phyloP scores from a whole-genome alignment of 192 early-diverging fungal species.

The Backusella parvicylindrica region DNA sequence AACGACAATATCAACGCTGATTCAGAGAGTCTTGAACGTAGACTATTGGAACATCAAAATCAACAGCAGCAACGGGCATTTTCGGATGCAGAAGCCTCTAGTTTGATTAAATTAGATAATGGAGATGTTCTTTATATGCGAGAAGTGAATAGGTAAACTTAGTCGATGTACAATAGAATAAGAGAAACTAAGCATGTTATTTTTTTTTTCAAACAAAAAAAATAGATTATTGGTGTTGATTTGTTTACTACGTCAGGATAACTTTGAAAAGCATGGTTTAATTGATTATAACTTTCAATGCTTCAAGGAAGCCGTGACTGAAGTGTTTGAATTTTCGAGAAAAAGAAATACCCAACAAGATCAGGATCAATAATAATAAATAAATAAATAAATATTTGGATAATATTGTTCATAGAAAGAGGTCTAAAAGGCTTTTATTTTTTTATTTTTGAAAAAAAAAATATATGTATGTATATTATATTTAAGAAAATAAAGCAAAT shows the following conservation, averaged over 20 bases:
- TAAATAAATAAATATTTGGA: background rate
- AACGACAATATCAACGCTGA: background rate
- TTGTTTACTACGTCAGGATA: constrained; percentile 74
- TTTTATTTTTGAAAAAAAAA: no score
- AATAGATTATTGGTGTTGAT: constrained; percentile 70
- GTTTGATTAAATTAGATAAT: constrained; percentile 73
- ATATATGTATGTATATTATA: no score
- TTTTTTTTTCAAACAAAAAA: no score
- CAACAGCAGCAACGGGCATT: background rate
- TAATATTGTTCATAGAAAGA: background rate
- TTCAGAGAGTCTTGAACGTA: constrained; percentile 1
- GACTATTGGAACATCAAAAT: constrained; percentile 3
- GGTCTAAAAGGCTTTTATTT: background rate
- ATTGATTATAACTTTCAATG: constrained; percentile 87
- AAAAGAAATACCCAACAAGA: constrained; percentile 27
- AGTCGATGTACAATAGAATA: background rate
- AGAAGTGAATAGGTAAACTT: constrained; percentile 71
- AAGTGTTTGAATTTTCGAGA: constrained; percentile 66
- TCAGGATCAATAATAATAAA: background rate
- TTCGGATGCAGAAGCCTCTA: constrained; percentile 52
- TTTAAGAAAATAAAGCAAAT: no score
- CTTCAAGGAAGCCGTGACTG: constrained; percentile 75
- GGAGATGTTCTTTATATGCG: constrained; percentile 77
- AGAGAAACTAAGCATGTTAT: background rate
- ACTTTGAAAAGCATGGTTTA: constrained; percentile 79